A percentile compares a stretch with the other conserved stretches of the same genome.
Conservation (phyloP, 177 flowering plant species). For the Telopea speciosissima region DNA sequence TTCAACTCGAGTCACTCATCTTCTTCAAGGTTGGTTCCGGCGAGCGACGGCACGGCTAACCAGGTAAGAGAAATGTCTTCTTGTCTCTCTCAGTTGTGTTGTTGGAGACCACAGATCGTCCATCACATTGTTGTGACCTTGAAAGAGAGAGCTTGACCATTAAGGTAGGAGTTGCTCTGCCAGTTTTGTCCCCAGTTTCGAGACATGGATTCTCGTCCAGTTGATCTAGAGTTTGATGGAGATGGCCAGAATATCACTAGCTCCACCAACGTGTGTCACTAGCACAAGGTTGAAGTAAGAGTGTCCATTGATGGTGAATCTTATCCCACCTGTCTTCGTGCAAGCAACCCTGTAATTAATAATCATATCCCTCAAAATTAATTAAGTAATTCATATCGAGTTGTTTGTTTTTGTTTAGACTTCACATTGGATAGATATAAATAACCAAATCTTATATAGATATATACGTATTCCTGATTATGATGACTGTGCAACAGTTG, state of each 20-base stretch:
- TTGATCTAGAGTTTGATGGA: constrained; percentile 30
- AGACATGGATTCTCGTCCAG: constrained; percentile 32
- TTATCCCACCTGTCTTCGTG: constrained; percentile 26
- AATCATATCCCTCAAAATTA: no score
- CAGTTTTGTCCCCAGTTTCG: constrained; percentile 27
- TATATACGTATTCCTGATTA: no score
- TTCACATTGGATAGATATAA: no score
- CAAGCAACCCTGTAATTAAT: constrained; percentile 15
- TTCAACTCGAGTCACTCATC: no score
- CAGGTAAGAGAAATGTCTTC: no score
- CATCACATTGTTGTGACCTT: constrained; percentile 39
- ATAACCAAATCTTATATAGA: no score
- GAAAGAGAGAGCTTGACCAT: constrained; percentile 37
- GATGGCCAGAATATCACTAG: constrained; percentile 31
- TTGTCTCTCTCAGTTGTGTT: no score
- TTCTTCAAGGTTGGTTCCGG: no score
- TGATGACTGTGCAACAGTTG: no score
- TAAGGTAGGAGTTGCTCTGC: constrained; percentile 36
- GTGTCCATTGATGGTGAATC: constrained; percentile 41
- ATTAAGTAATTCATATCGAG: no score
- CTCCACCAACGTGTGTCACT: constrained; percentile 28
- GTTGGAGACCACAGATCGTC: constrained; percentile 18
- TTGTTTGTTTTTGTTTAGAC: no score
- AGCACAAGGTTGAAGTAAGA: constrained; percentile 39
- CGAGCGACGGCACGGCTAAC: no score